Conservation (phyloP, 805 yeast genomes). For the Wickerhamomyces chaumierensis region DNA sequence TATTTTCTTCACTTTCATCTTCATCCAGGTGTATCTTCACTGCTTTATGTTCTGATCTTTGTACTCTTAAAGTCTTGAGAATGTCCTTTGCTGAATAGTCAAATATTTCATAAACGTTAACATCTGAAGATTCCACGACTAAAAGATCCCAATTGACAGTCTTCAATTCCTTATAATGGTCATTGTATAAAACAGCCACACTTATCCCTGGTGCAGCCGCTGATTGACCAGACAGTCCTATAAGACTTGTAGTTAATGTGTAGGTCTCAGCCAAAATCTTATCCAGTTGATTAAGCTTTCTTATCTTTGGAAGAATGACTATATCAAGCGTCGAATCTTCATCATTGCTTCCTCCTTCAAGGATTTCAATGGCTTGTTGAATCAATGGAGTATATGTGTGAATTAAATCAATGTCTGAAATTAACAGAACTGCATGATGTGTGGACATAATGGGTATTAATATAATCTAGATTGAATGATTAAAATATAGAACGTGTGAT, state of each 20-base stretch:
- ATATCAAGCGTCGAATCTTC: slow-evolving; percentile 14
- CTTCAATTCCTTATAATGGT: slow-evolving; percentile 11
- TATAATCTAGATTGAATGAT: too few species aligned
- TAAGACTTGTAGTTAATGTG: slow-evolving; percentile 9
- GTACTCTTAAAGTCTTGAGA: slow-evolving; percentile 4
- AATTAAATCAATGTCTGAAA: slow-evolving; percentile 8
- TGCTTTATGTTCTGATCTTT: slow-evolving; percentile 1
- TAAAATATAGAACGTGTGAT: too few species aligned
- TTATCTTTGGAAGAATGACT: slow-evolving; percentile 7
- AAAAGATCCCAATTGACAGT: slow-evolving; percentile 13
- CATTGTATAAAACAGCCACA: slow-evolving; percentile 15
- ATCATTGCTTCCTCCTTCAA: slow-evolving; percentile 1
- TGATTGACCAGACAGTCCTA: slow-evolving; percentile 1
- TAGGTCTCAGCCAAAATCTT: slow-evolving; percentile 13
- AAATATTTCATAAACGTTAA: slow-evolving; percentile 4
- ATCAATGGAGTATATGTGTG: slow-evolving; percentile 13
- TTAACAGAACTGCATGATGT: slow-evolving; percentile 11
- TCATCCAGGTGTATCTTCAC: slow-evolving; percentile 3
- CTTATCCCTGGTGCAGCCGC: slow-evolving; percentile 7
- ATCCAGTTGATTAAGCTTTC: slow-evolving; percentile 13
- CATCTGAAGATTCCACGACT: slow-evolving; percentile 8
- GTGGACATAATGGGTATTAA: not conserved
- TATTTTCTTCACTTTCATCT: slow-evolving; percentile 14
- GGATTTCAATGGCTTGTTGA: slow-evolving; percentile 6
- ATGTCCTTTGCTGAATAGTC: slow-evolving; percentile 5